Evolutionary conservation across 1,139 yeast species (phyloP).

Genomic region (Scheffersomyces segobiensis): DNA sequence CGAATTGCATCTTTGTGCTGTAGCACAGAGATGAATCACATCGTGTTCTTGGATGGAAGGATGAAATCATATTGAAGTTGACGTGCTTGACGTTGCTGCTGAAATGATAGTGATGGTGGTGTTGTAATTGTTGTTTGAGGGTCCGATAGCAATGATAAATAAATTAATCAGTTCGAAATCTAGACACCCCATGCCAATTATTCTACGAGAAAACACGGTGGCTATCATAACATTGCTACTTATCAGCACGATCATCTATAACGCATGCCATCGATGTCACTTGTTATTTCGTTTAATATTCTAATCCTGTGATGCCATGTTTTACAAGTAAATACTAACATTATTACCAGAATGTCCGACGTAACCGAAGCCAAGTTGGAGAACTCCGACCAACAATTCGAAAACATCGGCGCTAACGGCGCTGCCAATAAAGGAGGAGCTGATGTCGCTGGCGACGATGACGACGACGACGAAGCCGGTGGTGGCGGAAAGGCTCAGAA

Average conservation of each 20-base stretch:
- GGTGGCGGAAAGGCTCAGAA: conserved; percentile 55
- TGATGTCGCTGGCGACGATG: conserved; percentile 41
- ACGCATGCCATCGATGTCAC: not conserved
- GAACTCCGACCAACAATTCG: conserved; percentile 33
- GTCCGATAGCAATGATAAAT: not conserved
- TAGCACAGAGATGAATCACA: not conserved
- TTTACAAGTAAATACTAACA: conserved; percentile 5
- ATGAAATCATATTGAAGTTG: not conserved
- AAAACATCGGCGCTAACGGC: conserved; percentile 15
- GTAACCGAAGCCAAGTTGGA: conserved; percentile 44
- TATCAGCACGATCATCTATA: not conserved
- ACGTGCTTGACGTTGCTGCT: not conserved
- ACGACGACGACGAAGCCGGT: conserved; percentile 73
- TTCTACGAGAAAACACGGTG: too few relatives aligned
- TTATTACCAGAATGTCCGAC: conserved; percentile 31
- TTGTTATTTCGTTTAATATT: too few relatives aligned
- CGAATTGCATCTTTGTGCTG: not conserved
- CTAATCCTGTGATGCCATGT: not conserved
- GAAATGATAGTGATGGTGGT: not conserved
- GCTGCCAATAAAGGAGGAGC: conserved; percentile 21
- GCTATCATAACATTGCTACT: too few relatives aligned
- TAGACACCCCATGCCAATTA: too few relatives aligned
- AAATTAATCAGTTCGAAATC: too few relatives aligned
- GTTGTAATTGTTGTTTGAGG: not conserved
- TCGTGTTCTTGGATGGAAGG: not conserved